phyloP scores from a whole-genome alignment of 306 rosid genomes.

The Parietaria judaica region DNA sequence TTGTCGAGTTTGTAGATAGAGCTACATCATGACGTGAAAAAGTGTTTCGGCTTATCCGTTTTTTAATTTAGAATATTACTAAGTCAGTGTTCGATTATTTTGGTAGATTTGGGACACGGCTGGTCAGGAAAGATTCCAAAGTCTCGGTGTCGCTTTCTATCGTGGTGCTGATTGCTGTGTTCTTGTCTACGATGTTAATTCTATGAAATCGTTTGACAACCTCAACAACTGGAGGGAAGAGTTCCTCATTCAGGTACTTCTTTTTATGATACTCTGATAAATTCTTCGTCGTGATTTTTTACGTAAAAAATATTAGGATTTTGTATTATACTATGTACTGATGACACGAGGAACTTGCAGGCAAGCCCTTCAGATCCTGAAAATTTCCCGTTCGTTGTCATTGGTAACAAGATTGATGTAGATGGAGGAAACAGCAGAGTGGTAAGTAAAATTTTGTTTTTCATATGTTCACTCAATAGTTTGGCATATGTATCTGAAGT shows the following conservation, averaged over 20 bases:
- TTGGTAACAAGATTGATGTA: constrained; percentile 93
- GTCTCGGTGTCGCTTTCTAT: constrained; percentile 98
- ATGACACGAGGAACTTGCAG: constrained; percentile 41
- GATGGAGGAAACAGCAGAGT: constrained; percentile 98
- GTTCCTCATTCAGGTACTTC: constrained; percentile 80
- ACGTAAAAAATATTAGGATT: neutral
- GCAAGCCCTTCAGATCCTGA: constrained; percentile 99
- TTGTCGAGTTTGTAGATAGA: neutral
- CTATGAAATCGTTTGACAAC: constrained; percentile 91
- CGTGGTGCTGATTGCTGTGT: constrained; percentile 99
- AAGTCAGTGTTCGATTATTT: constrained; percentile 6
- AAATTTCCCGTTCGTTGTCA: constrained; percentile 92
- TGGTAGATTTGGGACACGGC: constrained; percentile 98
- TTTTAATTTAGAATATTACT: neutral
- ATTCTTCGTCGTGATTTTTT: too few species aligned
- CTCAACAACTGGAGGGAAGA: constrained; percentile 99
- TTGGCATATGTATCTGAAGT: neutral
- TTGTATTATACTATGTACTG: neutral
- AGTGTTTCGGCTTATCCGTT: constrained; percentile 6
- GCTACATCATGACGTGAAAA: neutral
- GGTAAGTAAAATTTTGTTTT: constrained; percentile 38
- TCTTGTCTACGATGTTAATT: constrained; percentile 95
- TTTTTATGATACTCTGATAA: neutral
- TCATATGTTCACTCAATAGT: neutral
- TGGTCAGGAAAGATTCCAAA: constrained; percentile 98